Conservation (phyloP, 257 asterid genomes). For the Coffea canephora region DNA sequence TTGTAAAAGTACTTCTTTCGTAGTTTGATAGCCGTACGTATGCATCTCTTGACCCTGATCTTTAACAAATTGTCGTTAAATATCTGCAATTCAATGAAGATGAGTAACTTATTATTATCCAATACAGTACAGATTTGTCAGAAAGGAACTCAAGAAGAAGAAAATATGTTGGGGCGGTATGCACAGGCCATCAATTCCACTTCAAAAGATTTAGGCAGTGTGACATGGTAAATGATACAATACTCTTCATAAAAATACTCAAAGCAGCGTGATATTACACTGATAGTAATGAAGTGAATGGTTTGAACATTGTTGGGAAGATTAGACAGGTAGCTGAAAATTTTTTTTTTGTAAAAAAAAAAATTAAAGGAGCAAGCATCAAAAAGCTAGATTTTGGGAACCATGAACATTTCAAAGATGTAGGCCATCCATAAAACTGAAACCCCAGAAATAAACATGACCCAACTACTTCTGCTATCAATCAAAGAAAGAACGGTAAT, state of each 20-base stretch:
- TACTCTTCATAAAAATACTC: background rate
- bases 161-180: background rate
- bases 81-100: slow-evolving; percentile 54
- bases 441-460: background rate
- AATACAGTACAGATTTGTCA: background rate
- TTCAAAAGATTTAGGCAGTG: background rate
- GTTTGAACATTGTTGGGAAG: background rate
- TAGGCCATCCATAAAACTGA: background rate
- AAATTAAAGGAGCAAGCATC: background rate
- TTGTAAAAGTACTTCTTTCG: slow-evolving; percentile 86
- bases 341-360: no score
- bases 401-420: background rate
- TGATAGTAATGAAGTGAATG: slow-evolving; percentile 1
- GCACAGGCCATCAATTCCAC: background rate
- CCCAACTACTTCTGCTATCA: no score
- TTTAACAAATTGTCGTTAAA: slow-evolving; percentile 79
- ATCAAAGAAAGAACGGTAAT: background rate
- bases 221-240: background rate
- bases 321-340: background rate
- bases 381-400: background rate
- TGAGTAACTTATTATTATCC: slow-evolving; percentile 3
- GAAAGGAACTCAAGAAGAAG: background rate
- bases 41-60: slow-evolving; percentile 85
- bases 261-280: background rate
- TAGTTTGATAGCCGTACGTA: slow-evolving; percentile 83